These are phyloP conservation scores for Senna tora DNA, from an alignment of 306 rosid genomes.

Conservation along the genomic window DNA sequence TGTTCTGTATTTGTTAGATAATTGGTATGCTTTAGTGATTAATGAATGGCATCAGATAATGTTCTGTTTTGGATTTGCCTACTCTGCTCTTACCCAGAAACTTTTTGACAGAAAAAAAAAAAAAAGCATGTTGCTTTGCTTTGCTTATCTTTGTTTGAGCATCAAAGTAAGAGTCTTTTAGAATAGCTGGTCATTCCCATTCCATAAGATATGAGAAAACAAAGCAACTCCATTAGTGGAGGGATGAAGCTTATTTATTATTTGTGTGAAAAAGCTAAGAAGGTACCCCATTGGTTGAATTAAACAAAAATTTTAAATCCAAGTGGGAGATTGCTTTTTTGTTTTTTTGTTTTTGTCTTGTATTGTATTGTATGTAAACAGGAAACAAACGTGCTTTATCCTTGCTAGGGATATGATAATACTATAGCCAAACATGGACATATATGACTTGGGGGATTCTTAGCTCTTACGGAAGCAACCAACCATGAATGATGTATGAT, in stretches of 20 bases:
- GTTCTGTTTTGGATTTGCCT: too few relatives aligned
- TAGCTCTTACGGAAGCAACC: conserved; percentile 50
- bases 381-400: conserved; percentile 42
- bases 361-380: conserved; percentile 13
- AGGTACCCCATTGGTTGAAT: conserved; percentile 32
- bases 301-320: conserved; percentile 39
- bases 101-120: conserved; percentile 53
- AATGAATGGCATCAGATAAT: too few relatives aligned
- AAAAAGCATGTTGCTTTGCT: too few relatives aligned
- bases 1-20: conserved; percentile 24
- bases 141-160: conserved; percentile 52
- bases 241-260: conserved; percentile 48
- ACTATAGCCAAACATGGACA: conserved; percentile 33
- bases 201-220: conserved; percentile 28
- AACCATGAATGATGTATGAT: not conserved
- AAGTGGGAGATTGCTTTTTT: conserved; percentile 45
- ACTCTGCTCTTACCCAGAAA: too few relatives aligned
- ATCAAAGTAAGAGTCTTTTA: conserved; percentile 45
- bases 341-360: conserved; percentile 43
- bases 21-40: conserved; percentile 22
- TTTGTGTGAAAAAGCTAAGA: conserved; percentile 47
- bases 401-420: conserved; percentile 23
- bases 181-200: conserved; percentile 37
- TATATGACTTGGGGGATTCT: conserved; percentile 46
- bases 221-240: conserved; percentile 47